A percentile compares a stretch with the other conserved stretches of the same genome.
Evolutionary conservation across 2,329 filamentous ascomycete genomes (phyloP).

Genomic region (Alternaria novae-zelandiae): DNA sequence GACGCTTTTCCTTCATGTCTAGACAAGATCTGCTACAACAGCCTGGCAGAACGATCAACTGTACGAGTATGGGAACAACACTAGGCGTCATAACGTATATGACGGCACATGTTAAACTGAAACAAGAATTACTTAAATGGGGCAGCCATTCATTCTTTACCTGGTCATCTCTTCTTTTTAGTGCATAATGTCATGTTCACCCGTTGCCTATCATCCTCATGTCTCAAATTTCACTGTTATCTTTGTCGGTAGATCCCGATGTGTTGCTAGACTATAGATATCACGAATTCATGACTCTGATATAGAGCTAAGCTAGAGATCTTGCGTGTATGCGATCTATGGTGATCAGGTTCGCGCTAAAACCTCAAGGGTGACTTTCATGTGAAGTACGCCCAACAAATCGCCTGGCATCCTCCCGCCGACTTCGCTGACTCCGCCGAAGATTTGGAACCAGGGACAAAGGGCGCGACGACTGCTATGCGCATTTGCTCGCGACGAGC

Average conservation of each 20-base stretch:
- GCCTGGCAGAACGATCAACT: conserved; percentile 9
- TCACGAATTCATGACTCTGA: background rate
- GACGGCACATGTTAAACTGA: conserved; percentile 12
- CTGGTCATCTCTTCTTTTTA: conserved; percentile 36
- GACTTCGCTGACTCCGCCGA: background rate
- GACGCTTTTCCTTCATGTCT: conserved; percentile 1
- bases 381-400: background rate
- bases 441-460: background rate
- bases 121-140: conserved; percentile 32
- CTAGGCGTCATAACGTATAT: background rate
- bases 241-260: background rate
- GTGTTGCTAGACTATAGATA: background rate
- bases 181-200: conserved; percentile 43
- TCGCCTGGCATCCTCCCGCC: background rate
- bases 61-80: conserved; percentile 20
- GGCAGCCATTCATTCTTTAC: conserved; percentile 46
- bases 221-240: background rate
- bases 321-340: background rate
- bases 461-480: background rate
- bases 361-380: rapidly evolving
- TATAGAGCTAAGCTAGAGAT: background rate
- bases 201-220: conserved; percentile 43
- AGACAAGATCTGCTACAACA: background rate
- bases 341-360: too few species aligned
- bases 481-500: background rate